Conservation (phyloP, 1,139 yeast genomes). For the Sugiyamaella novakii region DNA sequence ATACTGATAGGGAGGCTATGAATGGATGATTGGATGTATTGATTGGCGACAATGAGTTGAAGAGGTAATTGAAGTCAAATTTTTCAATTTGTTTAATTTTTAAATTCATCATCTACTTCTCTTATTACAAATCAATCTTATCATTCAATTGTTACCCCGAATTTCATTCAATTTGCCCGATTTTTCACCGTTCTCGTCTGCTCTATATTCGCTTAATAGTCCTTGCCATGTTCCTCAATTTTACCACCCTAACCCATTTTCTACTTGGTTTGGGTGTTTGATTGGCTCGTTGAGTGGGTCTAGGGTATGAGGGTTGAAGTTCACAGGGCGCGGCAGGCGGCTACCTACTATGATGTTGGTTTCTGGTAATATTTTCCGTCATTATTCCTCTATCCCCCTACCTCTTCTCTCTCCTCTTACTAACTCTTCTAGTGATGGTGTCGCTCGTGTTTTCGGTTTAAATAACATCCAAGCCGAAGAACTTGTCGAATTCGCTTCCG, state of each 20-base stretch:
- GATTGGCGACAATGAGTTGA: too few relatives aligned
- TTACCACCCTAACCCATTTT: conserved; percentile 6
- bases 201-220: too few relatives aligned
- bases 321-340: too few relatives aligned
- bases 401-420: not conserved
- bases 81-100: too few relatives aligned
- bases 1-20: not conserved
- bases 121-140: too few relatives aligned
- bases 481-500: conserved; percentile 98
- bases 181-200: too few relatives aligned
- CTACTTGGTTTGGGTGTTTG: not conserved
- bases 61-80: too few relatives aligned
- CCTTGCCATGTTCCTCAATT: too few relatives aligned
- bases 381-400: not conserved
- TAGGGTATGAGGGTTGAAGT: conserved; percentile 4
- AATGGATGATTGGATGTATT: not conserved
- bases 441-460: conserved; percentile 99
- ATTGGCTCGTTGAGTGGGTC: conserved; percentile 4
- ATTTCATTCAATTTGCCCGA: not conserved
- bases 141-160: not conserved
- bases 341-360: too few relatives aligned
- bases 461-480: conserved; percentile 99
- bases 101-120: too few relatives aligned
- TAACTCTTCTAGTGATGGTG: conserved; percentile 78
- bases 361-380: too few relatives aligned